Percentiles rank a stretch among this genome's conserved stretches.
Evolutionary conservation across 2,329 filamentous ascomycete species (phyloP).

Genomic region (Phialemonium atrogriseum): DNA sequence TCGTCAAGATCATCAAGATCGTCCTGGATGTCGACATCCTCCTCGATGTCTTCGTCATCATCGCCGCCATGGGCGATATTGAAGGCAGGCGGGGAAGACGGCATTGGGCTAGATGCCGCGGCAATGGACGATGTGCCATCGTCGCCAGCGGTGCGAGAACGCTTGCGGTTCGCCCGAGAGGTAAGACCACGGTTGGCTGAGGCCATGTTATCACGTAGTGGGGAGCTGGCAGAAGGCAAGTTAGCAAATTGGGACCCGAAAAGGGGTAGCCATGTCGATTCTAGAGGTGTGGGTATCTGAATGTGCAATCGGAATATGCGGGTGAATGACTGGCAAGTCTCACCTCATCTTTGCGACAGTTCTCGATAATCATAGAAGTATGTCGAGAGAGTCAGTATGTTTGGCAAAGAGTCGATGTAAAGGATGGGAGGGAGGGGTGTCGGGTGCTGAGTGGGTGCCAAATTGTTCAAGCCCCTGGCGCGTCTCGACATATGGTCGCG

Average conservation of each 20-base stretch:
- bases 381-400: too few relatives aligned
- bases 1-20: constrained; percentile 73
- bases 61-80: constrained; percentile 59
- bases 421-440: not conserved
- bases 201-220: constrained; percentile 69
- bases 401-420: too few relatives aligned
- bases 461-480: constrained; percentile 8
- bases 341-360: constrained; percentile 16
- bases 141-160: constrained; percentile 42
- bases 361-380: not conserved
- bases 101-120: constrained; percentile 51
- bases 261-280: not conserved
- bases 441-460: not conserved
- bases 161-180: constrained; percentile 44
- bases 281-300: too few relatives aligned
- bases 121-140: constrained; percentile 43
- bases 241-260: not conserved
- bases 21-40: constrained; percentile 63
- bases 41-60: constrained; percentile 64
- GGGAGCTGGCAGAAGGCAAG: too few relatives aligned
- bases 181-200: constrained; percentile 71
- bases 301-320: too few relatives aligned
- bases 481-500: constrained; percentile 12
- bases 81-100: constrained; percentile 58
- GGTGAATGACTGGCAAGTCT: constrained; percentile 6